Evolutionary conservation across 176 grass and related monocot genomes (phyloP).

Genomic region (Oryza glaberrima): DNA sequence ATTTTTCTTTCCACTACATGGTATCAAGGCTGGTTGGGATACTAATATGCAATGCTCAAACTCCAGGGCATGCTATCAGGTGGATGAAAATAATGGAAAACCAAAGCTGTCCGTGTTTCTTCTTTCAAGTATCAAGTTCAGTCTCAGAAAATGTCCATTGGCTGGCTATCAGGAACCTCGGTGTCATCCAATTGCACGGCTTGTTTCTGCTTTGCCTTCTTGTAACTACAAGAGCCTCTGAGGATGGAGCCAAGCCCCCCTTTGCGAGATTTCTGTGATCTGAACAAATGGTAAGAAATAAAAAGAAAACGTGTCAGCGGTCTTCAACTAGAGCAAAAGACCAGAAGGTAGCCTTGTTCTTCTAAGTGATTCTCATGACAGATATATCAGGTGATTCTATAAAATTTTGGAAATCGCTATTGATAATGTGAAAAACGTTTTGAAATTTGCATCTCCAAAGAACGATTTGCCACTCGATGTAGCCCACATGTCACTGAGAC

Average conservation of each 20-base stretch:
- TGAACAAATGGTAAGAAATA: slow-evolving; percentile 42
- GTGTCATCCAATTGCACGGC: slow-evolving; percentile 57
- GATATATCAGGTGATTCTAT: background rate
- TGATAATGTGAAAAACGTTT: background rate
- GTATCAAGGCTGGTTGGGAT: background rate
- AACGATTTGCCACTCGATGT: background rate
- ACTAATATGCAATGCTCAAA: background rate
- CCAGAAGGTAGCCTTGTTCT: background rate
- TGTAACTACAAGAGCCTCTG: slow-evolving; percentile 73
- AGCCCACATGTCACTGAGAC: background rate
- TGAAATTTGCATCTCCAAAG: background rate
- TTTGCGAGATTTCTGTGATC: slow-evolving; percentile 59
- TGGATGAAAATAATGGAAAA: background rate
- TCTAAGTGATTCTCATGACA: background rate
- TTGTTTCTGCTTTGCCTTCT: slow-evolving; percentile 66
- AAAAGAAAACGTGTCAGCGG: slow-evolving; percentile 17
- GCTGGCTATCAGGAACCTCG: slow-evolving; percentile 62
- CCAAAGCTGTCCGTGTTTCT: slow-evolving; percentile 2
- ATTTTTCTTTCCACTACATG: background rate
- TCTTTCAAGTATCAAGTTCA: slow-evolving; percentile 26
- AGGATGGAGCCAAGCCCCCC: slow-evolving; percentile 53
- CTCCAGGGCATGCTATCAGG: background rate
- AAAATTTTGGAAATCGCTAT: background rate
- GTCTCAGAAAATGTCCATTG: slow-evolving; percentile 40
- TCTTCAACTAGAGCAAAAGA: background rate